phyloP scores from a whole-genome alignment of 768 basidiomycete species.

The Auricularia sp. region DNA sequence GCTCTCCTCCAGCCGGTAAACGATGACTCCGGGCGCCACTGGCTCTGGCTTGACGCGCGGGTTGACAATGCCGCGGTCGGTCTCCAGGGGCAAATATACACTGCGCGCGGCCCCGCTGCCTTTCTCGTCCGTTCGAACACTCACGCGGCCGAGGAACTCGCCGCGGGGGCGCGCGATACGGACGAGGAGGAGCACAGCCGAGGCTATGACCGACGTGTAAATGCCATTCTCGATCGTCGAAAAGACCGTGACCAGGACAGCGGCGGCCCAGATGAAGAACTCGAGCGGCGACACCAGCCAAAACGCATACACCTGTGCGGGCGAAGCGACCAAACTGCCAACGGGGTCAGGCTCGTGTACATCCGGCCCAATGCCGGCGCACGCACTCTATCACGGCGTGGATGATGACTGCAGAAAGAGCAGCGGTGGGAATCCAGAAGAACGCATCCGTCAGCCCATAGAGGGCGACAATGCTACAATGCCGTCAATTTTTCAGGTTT shows the following conservation, averaged over 20 bases:
- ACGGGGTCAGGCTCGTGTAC: constrained; percentile 13
- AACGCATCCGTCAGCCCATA: constrained; percentile 92
- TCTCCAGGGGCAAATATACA: constrained; percentile 69
- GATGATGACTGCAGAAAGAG: constrained; percentile 88
- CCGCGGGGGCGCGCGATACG: constrained; percentile 84
- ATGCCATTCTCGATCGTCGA: constrained; percentile 91
- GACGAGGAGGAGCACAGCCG: constrained; percentile 68
- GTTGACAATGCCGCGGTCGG: constrained; percentile 44
- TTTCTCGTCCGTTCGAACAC: constrained; percentile 33
- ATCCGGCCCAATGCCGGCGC: background rate
- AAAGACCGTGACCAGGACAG: constrained; percentile 85
- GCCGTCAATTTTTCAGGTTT: no score
- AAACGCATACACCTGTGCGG: constrained; percentile 70
- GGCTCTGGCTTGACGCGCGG: constrained; percentile 60
- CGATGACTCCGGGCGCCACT: constrained; percentile 76
- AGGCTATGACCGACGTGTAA: constrained; percentile 75
- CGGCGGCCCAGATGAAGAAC: constrained; percentile 78
- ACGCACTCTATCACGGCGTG: constrained; percentile 66
- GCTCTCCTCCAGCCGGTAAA: constrained; percentile 89
- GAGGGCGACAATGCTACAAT: constrained; percentile 57
- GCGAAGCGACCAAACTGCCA: constrained; percentile 61
- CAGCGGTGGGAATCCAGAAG: constrained; percentile 67
- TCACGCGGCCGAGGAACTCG: constrained; percentile 81
- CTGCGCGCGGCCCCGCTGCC: constrained; percentile 42
- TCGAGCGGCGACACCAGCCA: constrained; percentile 94